A percentile compares a stretch with the other conserved stretches of the same genome.
Evolutionary conservation across 1,284 basidiomycete species (phyloP).

Genomic region (Gymnopus androsaceus): DNA sequence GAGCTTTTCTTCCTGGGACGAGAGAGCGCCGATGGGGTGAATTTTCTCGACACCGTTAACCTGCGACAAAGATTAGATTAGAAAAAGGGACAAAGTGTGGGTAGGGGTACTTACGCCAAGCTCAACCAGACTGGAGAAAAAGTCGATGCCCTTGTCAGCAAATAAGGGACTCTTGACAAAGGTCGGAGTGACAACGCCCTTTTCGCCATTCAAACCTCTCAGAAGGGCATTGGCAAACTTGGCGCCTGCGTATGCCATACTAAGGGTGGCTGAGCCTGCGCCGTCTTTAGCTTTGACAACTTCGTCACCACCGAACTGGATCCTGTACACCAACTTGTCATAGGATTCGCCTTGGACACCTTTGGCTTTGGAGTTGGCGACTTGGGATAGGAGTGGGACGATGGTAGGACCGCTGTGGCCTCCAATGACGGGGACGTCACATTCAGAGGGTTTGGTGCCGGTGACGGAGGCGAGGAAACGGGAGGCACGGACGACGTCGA

Average conservation of each 20-base stretch:
- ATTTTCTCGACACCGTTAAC: slow-evolving; percentile 90
- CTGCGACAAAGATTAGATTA: slow-evolving; percentile 48
- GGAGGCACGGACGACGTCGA: slow-evolving; percentile 94
- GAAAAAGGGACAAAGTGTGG: slow-evolving; percentile 9
- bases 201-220: slow-evolving; percentile 85
- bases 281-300: slow-evolving; percentile 90
- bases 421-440: slow-evolving; percentile 86
- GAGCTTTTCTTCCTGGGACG: slow-evolving; percentile 83
- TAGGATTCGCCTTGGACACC: slow-evolving; percentile 67
- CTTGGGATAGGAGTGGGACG: slow-evolving; percentile 92
- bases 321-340: slow-evolving; percentile 77
- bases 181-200: slow-evolving; percentile 81
- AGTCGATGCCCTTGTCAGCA: slow-evolving; percentile 77
- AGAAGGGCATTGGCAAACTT: slow-evolving; percentile 86
- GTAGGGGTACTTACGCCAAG: slow-evolving; percentile 65
- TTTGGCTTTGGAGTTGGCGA: slow-evolving; percentile 56
- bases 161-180: slow-evolving; percentile 80
- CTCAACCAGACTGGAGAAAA: slow-evolving; percentile 84
- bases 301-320: slow-evolving; percentile 93
- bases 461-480: slow-evolving; percentile 86
- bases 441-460: slow-evolving; percentile 67
- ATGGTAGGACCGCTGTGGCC: slow-evolving; percentile 98
- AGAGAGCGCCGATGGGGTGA: slow-evolving; percentile 75
- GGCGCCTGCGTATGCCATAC: slow-evolving; percentile 93
- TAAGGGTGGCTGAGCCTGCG: slow-evolving; percentile 86